Base-by-base conservation (phyloP, 768 basidiomycete species). In the Boletus rubroflammeus region DNA sequence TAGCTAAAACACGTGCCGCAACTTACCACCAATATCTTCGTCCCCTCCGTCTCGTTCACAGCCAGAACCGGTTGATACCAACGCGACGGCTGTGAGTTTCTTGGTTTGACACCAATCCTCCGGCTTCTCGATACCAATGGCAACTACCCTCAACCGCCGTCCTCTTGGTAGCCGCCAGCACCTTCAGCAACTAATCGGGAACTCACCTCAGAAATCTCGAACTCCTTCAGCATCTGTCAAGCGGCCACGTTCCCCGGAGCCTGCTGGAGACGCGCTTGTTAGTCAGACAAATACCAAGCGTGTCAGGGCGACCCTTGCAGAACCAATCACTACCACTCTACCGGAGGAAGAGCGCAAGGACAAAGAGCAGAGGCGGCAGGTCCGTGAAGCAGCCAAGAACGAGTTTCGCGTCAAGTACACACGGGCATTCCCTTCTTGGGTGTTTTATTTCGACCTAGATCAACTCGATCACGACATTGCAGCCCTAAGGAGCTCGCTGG, bases 331-430 rank as follows among this genome's bases (percentile, higher is more conserved):
- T 48, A 51, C 62, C 43, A 55, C 66, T 31, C 53, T 56, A 21
- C 64, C 68, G 6, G 73, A 78, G 38, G 69, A 75, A 21, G 66
- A 73, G 42, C 70, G 73, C 56, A 80, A 73, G 56, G 75, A 77
- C 41, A 76, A 69, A 65, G 79, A 81, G 40, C 78, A 75, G 41
- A 79, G 72, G 50, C 71, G 77, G 29, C 69, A 74, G 5, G 80
- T 81, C 56, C 77, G 81, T 28, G 80, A 83, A 58, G 75, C 77
- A 55, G 77, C 77, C 59, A 81, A 85, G 57, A 74, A 76, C 5
- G 87, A 90, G 61, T 98, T 93, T 75, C 83, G 81, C 64, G 72
- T 82, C 45, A 97, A 93, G 75, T 98, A 93, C 71, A 81, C 79
- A 51, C 82, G 82, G 48, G 90, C 89, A 21, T 97, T 98, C 73